These are phyloP conservation scores for Scleroderma bovista DNA, from an alignment of 768 basidiomycete genomes.

Conservation along the genomic window DNA sequence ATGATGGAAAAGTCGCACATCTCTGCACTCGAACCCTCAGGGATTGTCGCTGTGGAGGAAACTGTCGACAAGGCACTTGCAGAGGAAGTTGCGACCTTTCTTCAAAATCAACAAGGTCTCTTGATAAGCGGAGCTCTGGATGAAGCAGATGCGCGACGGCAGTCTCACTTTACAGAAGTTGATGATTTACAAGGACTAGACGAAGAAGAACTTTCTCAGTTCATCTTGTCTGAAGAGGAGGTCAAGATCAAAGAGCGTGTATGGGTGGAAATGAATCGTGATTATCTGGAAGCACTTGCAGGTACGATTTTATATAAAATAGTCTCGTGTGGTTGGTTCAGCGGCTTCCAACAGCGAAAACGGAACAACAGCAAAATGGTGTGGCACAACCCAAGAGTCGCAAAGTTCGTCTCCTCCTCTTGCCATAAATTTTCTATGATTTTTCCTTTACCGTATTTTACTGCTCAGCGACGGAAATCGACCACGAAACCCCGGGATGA, in stretches of 20 bases:
- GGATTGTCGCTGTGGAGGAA: conserved; percentile 45
- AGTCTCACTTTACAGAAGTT: conserved; percentile 40
- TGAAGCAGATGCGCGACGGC: conserved; percentile 59
- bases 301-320: conserved; percentile 33
- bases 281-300: conserved; percentile 84
- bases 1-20: conserved; percentile 9
- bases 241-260: conserved; percentile 83
- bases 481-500: conserved; percentile 66
- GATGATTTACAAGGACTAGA: conserved; percentile 77
- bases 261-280: conserved; percentile 91
- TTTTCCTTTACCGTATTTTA: conserved; percentile 7
- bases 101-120: conserved; percentile 57
- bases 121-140: conserved; percentile 57
- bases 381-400: conserved; percentile 49
- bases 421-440: conserved; percentile 22
- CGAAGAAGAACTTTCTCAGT: conserved; percentile 82
- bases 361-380: conserved; percentile 44
- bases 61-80: conserved; percentile 57
- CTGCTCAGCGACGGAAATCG: conserved; percentile 61
- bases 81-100: conserved; percentile 64
- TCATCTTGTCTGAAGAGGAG: conserved; percentile 75
- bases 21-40: conserved; percentile 8
- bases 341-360: conserved; percentile 56
- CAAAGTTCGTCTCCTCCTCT: conserved; percentile 63
- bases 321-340: conserved; percentile 35